Base-by-base conservation (phyloP, 352 stramenopile genomes). In the Halophytophthora batemanensis region DNA sequence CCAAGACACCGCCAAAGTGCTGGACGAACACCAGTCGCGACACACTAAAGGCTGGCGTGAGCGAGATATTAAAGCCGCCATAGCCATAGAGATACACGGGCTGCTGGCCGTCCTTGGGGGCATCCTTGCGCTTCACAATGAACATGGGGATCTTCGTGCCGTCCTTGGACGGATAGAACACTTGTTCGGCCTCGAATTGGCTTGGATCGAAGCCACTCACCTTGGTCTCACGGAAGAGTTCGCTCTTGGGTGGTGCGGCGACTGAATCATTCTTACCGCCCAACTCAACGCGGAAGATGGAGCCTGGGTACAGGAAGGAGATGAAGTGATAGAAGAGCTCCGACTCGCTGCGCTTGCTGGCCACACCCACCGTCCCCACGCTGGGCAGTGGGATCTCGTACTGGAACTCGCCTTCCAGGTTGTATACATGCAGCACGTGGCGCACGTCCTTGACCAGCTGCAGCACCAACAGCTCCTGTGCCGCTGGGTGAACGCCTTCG, bases 121-220 rank as follows among this genome's bases (percentile, higher is more conserved):
- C 60, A 38, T 75, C 75, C 66, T 95, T 93, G 48, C 86, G 83
- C 53, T 87, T 86, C 39, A 98, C 80, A 18, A 98, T 82, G 66
- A 98, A 98, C 75, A 98, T 98, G 2, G 95, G 95, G 61, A 98
- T 86, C 64, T 95, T 84, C 7, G 93, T 98, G 36, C 94, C 95
- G 59, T 98, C 95, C 54, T 95, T 91, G 28, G 84, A 96, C 14
- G 78, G 86, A 42, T 96, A 96, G 59, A 96, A 96, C 12, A 92
- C 64, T 54, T 90, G 81, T 57, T 86, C 74, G 12, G 86, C 83
- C 39, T 93, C 74, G 52, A 87, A 96, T 22, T 90, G 71, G 28
- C 64, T 79, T 6, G 87, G 57, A 39, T 90, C 74, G 49, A 96
- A 93, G 23, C 71, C 83, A 37, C 90, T 89, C 38, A 96, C 79